phyloP scores from a whole-genome alignment of 257 asterid genomes.

The Solanum virginianum region DNA sequence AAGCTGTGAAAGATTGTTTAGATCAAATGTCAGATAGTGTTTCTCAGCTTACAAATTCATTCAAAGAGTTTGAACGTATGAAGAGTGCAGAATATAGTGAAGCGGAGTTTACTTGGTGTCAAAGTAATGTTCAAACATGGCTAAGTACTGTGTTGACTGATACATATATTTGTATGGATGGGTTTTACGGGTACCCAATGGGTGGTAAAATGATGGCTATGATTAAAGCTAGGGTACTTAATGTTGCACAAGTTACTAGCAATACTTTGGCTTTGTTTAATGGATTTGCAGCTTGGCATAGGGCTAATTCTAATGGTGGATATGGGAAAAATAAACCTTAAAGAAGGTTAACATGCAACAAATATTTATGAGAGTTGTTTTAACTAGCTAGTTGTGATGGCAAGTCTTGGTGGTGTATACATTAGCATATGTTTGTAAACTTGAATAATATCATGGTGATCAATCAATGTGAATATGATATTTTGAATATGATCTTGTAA shows the following conservation, averaged over 20 bases:
- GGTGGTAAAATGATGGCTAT: conserved; percentile 30
- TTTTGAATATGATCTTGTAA: background rate
- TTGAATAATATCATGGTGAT: background rate
- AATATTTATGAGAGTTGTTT: background rate
- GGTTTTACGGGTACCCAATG: conserved; percentile 34
- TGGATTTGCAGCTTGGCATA: conserved; percentile 35
- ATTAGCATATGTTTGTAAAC: background rate
- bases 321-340: background rate
- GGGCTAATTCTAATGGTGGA: conserved; percentile 1
- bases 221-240: conserved; percentile 40
- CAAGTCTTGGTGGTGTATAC: background rate
- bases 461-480: background rate
- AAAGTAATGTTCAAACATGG: conserved; percentile 47
- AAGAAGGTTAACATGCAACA: background rate
- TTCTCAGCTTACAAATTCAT: conserved; percentile 34
- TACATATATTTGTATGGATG: conserved; percentile 37
- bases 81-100: conserved; percentile 11
- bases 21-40: conserved; percentile 61
- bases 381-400: background rate
- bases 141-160: conserved; percentile 46
- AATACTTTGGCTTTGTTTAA: conserved; percentile 44
- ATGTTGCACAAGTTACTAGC: conserved; percentile 47
- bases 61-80: conserved; percentile 32
- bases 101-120: conserved; percentile 40
- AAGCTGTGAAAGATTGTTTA: conserved; percentile 37